phyloP scores from a whole-genome alignment of 352 stramenopile genomes.

The Phytophthora hibernalis region DNA sequence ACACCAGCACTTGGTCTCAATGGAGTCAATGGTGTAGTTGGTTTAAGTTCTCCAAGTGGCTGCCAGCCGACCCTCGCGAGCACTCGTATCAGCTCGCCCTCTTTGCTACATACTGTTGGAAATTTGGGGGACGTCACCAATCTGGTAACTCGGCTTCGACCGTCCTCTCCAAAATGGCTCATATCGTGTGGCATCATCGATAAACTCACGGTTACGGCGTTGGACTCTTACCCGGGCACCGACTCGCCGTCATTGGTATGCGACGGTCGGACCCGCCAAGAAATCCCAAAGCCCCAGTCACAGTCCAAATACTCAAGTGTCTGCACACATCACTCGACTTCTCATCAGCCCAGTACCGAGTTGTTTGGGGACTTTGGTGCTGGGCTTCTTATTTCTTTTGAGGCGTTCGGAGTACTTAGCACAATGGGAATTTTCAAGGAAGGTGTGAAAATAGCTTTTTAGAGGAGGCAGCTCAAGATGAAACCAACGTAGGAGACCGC shows the following conservation, averaged over 20 bases:
- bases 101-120: slow-evolving; percentile 13
- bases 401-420: slow-evolving; percentile 31
- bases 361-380: slow-evolving; percentile 39
- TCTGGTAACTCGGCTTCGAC: slow-evolving; percentile 27
- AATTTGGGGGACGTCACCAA: slow-evolving; percentile 8
- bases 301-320: neutral
- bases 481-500: too few species aligned
- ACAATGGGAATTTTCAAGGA: neutral
- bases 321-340: slow-evolving; percentile 23
- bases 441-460: too few species aligned
- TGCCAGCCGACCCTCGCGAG: neutral
- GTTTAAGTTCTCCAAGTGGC: slow-evolving; percentile 2
- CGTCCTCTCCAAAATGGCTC: slow-evolving; percentile 37
- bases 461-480: too few species aligned
- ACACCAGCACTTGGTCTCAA: slow-evolving; percentile 14
- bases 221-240: slow-evolving; percentile 19
- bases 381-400: slow-evolving; percentile 34
- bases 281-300: slow-evolving; percentile 14
- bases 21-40: slow-evolving; percentile 9
- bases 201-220: slow-evolving; percentile 22
- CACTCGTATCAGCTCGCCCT: slow-evolving; percentile 23
- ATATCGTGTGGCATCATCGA: slow-evolving; percentile 23
- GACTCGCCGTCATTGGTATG: slow-evolving; percentile 46
- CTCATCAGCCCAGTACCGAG: slow-evolving; percentile 21
- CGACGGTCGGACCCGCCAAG: slow-evolving; percentile 15